Base-by-base conservation (phyloP, 257 asterid genomes). In the Fraxinus cuspidata region DNA sequence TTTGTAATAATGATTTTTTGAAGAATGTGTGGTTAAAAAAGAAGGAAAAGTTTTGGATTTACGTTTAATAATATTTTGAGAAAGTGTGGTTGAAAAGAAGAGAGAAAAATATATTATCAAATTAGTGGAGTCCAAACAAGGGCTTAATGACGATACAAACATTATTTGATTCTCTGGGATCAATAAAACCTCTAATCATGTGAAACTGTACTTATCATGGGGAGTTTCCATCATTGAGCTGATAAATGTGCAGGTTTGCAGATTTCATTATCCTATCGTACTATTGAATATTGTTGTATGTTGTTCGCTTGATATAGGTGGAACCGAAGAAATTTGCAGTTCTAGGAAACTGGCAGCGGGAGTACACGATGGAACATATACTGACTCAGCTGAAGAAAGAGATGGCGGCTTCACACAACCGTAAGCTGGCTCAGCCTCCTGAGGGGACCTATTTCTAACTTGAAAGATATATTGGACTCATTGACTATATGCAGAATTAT, bases 341-440 rank as follows among this genome's bases (percentile, higher is more conserved):
- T 67, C 79, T 87, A 47, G 66, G 83, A 1, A 84, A 84, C 47
- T 87, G 90, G 90, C 90, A 84, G 79, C 73, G 88, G 44, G 85
- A 83, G 68, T 87, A 80, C 74, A 87, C 88, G 47, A 87, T 87
- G 88, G 90, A 87, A 81, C 87, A 87, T 76, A 87, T 87, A 47
- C 77, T 87, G 78, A 79, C 82, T 5, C 88, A 87, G 72, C 84
- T 87, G 84, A 87, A 87, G 76, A 87, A 87, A 80, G 90, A 87
- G 82, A 87, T 87, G 90, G 87, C 88, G 32, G 76, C 88, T 65
- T 80, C 87, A 23, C 85, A 87, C 73, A 87, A 84, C 84, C 88
- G 90, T 67, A 87, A 87, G 83, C 84, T 87, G 53, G 88, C 85
- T 78, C 90, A 87, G 82, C 90, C 90, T 16, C 90, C 90, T 0